Conservation (phyloP, 371 early-diverging fungal species). For the Sanchytrium tribonematis region DNA sequence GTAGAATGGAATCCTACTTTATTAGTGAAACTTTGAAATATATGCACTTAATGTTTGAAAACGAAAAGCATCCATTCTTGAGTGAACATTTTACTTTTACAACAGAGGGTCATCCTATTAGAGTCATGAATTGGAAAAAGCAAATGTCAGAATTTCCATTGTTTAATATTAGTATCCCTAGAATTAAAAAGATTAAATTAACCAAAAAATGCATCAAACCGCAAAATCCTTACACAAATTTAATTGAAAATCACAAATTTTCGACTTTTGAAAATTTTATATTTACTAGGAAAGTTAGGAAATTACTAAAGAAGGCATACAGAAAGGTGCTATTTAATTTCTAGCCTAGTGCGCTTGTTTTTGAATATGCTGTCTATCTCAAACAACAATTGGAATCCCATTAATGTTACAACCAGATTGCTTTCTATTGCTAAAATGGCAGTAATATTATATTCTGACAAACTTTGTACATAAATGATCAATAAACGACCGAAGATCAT, state of each 20-base stretch:
- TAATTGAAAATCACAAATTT: not conserved
- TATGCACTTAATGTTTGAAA: slow-evolving; percentile 61
- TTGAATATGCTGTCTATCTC: not conserved
- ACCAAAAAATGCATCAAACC: not conserved
- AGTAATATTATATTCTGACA: no score
- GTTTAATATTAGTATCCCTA: not conserved
- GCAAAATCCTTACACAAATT: not conserved
- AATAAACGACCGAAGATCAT: no score
- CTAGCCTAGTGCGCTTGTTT: not conserved
- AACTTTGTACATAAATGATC: no score
- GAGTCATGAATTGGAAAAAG: not conserved
- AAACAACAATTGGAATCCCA: no score
- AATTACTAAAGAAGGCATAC: not conserved
- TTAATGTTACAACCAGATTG: no score
- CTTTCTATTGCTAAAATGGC: no score
- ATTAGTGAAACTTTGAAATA: slow-evolving; percentile 84
- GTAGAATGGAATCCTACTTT: slow-evolving; percentile 78
- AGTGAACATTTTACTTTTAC: not conserved
- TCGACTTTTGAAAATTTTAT: not conserved
- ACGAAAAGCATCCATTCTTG: not conserved
- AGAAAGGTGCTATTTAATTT: not conserved
- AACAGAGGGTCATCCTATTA: not conserved
- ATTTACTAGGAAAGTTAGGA: not conserved
- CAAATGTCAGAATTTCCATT: not conserved
- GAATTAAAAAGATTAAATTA: not conserved